phyloP scores from a whole-genome alignment of 2,329 filamentous ascomycete species.

The Fonsecaea monophora region DNA sequence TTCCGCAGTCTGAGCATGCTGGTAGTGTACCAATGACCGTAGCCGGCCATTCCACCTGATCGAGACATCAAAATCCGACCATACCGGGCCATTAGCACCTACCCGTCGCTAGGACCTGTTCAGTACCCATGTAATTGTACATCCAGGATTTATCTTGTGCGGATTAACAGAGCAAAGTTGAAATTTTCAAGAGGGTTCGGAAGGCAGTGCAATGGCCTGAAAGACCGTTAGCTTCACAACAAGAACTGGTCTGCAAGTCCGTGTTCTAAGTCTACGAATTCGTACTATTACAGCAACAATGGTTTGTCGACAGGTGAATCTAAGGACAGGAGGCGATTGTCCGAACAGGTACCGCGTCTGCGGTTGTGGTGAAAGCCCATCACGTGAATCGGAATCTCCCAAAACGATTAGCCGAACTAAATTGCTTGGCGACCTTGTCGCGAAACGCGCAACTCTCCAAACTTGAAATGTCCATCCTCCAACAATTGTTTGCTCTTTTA shows the following conservation, averaged over 20 bases:
- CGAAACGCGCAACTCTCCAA: not conserved
- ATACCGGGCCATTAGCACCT: slow-evolving; percentile 64
- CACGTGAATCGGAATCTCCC: not conserved
- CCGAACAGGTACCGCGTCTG: not conserved
- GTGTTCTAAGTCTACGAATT: no score
- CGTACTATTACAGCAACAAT: no score
- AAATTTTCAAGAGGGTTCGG: slow-evolving; percentile 62
- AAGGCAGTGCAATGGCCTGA: slow-evolving; percentile 64
- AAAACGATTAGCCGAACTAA: not conserved
- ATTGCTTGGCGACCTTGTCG: not conserved
- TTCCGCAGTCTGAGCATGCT: slow-evolving; percentile 69
- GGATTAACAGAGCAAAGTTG: slow-evolving; percentile 57
- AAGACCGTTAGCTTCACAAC: not conserved
- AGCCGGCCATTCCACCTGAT: slow-evolving; percentile 64
- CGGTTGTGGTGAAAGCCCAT: not conserved
- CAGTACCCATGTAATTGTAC: slow-evolving; percentile 57
- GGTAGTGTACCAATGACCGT: slow-evolving; percentile 72
- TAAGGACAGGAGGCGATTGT: no score
- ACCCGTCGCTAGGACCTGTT: slow-evolving; percentile 58
- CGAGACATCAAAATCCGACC: slow-evolving; percentile 66
- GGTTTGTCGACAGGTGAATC: no score
- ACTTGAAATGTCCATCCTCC: not conserved
- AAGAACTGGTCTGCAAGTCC: not conserved
- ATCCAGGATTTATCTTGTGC: no score
- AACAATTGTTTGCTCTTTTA: not conserved